Base-by-base conservation (phyloP, 2,329 filamentous ascomycete genomes). In the Cercospora citrullina region DNA sequence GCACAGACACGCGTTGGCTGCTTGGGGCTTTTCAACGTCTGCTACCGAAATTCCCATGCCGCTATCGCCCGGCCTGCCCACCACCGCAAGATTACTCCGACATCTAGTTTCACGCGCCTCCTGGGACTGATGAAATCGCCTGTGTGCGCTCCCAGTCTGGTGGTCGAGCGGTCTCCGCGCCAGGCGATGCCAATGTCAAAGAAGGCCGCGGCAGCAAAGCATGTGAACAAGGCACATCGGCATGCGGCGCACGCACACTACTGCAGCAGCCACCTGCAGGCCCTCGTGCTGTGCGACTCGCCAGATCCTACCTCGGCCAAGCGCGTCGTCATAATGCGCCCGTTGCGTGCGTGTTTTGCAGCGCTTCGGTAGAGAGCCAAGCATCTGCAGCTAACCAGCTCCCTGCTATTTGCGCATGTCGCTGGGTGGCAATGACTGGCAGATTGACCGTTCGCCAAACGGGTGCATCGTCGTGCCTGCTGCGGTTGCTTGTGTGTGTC, bases 261-360 rank as follows among this genome's bases (percentile, higher is more conserved):
- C 16, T 59, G 55, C 55, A 59, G 55, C 26, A 59, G 55, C 26
- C 55, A 9, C 53, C 53, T 57, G 53, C 53, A 57, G 14, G 28
- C 23, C 23, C 53, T 57, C 28, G 53, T 57, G 53, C 45, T 57
- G 53, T 57, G 26, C 23, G 30, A 18, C 26, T 63, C 21, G 26
- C 18, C n/a, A 23, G 45, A 28, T 51, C 62, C 23, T 58, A 31
- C 62, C 62, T 64, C 62, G 62, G 62, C 33, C 62, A 42, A 51
- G 18, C 26, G 28, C 51, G 30, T 57, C 62, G 48, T 64, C 62
- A 57, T 58, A 12, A 28, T 63, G 61, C 48, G 45, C 14, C 60
- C 39, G 21, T 26, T 63, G 45, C 61, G 45, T 63, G 42, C 45
- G 23, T 31, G 33, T 14, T 16, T 6, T 53, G 42, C 26, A 42